A percentile compares a stretch with the other conserved stretches of the same genome.
Evolutionary conservation across 441 rosid species (phyloP).

Genomic region (Isatis lusitanica): DNA sequence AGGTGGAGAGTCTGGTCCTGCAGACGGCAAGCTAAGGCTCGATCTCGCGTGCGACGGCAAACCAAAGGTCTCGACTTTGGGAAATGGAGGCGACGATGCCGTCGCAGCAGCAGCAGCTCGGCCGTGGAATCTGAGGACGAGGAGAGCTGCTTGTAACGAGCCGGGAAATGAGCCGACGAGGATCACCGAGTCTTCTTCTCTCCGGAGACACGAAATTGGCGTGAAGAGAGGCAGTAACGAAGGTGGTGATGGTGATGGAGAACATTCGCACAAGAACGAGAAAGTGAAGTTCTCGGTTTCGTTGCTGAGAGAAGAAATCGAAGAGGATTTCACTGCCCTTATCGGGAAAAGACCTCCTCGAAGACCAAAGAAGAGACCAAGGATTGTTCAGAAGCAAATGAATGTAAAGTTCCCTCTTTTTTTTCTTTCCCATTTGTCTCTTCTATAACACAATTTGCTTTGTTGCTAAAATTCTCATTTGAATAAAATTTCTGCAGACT

Average conservation of each 20-base stretch:
- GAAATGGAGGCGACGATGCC: conserved; percentile 28
- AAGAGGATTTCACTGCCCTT: conserved; percentile 55
- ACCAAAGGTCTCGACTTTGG: conserved; percentile 30
- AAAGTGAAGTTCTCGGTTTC: conserved; percentile 48
- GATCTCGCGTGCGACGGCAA: conserved; percentile 19
- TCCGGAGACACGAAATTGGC: conserved; percentile 18
- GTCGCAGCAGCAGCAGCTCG: conserved; percentile 28
- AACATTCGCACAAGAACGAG: conserved; percentile 23
- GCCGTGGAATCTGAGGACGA: conserved; percentile 71
- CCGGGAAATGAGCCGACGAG: conserved; percentile 33
- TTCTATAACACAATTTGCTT: neutral
- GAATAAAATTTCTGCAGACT: conserved; percentile 39
- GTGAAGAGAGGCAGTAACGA: conserved; percentile 22
- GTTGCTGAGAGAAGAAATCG: conserved; percentile 52
- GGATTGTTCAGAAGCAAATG: conserved; percentile 59
- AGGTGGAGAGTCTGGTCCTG: conserved; percentile 2
- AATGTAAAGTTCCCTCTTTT: conserved; percentile 38
- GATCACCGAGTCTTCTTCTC: conserved; percentile 26
- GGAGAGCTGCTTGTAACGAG: conserved; percentile 56
- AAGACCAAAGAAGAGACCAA: conserved; percentile 66
- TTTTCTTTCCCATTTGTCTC: neutral
- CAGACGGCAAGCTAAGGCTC: conserved; percentile 14
- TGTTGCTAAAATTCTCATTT: conserved; percentile 1
- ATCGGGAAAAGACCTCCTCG: conserved; percentile 56
- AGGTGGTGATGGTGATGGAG: conserved; percentile 18